Percentiles rank a stretch among this genome's conserved stretches.
phyloP scores from a whole-genome alignment of 352 stramenopile species.

The Phytopythium litorale region DNA sequence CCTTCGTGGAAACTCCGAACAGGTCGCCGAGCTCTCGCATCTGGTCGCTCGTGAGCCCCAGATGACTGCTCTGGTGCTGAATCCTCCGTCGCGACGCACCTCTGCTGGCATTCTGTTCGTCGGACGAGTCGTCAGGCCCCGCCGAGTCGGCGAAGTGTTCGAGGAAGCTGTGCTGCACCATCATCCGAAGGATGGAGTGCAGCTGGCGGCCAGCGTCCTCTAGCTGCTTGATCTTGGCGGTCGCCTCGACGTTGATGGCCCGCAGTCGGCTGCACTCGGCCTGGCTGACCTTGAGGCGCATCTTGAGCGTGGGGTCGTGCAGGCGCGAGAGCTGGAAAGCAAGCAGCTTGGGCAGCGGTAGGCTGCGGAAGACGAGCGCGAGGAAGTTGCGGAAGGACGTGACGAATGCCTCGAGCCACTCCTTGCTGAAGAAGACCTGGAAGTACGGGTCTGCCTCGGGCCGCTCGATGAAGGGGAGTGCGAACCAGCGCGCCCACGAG shows the following conservation, averaged over 20 bases:
- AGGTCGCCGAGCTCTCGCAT: slow-evolving; percentile 49
- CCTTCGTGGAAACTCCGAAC: slow-evolving; percentile 33
- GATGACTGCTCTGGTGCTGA: neutral
- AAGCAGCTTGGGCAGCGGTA: slow-evolving; percentile 72
- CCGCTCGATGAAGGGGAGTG: slow-evolving; percentile 72
- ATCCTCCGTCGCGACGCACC: neutral
- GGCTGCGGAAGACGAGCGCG: slow-evolving; percentile 65
- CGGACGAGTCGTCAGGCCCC: neutral
- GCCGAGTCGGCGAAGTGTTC: slow-evolving; percentile 39
- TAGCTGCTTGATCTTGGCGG: slow-evolving; percentile 51
- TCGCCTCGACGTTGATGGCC: slow-evolving; percentile 44
- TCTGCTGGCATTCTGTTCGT: neutral
- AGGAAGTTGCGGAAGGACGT: slow-evolving; percentile 80
- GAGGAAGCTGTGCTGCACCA: slow-evolving; percentile 68
- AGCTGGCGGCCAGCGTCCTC: slow-evolving; percentile 59
- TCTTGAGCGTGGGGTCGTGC: slow-evolving; percentile 63
- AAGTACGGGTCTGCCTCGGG: slow-evolving; percentile 74
- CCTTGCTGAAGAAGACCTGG: slow-evolving; percentile 64
- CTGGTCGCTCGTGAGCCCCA: slow-evolving; percentile 35
- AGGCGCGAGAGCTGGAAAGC: slow-evolving; percentile 67
- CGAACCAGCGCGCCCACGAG: slow-evolving; percentile 81
- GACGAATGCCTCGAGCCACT: slow-evolving; percentile 70
- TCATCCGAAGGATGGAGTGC: slow-evolving; percentile 49
- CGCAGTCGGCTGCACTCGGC: slow-evolving; percentile 66
- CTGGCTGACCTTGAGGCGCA: slow-evolving; percentile 65